Percentiles rank a stretch among this genome's conserved stretches.
Conservation (phyloP, 2,329 filamentous ascomycete genomes). For the Zopfia rhizophila region DNA sequence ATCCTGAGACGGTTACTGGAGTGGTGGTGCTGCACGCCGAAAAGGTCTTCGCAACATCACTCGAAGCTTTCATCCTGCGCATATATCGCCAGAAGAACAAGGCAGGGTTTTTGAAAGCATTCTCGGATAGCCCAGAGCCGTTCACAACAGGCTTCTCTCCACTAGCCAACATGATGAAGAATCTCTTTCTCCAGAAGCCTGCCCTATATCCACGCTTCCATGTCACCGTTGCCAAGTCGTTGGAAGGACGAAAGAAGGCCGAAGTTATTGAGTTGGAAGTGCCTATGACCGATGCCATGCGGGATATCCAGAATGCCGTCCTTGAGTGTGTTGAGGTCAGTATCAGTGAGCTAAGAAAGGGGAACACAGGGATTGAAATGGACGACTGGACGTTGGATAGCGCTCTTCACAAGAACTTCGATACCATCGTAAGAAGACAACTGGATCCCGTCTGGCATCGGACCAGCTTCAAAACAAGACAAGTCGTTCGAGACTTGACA, state of each 20-base stretch:
- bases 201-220: constrained; percentile 96
- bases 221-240: constrained; percentile 84
- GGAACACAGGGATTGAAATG: constrained; percentile 90
- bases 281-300: constrained; percentile 94
- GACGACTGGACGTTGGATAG: constrained; percentile 97
- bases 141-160: constrained; percentile 91
- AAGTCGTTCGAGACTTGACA: constrained; percentile 90
- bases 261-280: constrained; percentile 98
- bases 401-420: constrained; percentile 91
- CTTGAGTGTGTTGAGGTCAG: constrained; percentile 96
- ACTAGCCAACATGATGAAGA: constrained; percentile 88
- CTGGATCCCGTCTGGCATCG: constrained; percentile 97
- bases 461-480: constrained; percentile 92
- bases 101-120: constrained; percentile 91
- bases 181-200: constrained; percentile 87
- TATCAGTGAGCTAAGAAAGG: constrained; percentile 92
- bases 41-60: constrained; percentile 81
- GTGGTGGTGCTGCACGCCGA: constrained; percentile 90
- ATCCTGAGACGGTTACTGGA: constrained; percentile 86
- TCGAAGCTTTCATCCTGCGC: constrained; percentile 94
- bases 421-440: constrained; percentile 86
- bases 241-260: constrained; percentile 91
- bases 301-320: constrained; percentile 90
- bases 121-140: constrained; percentile 91
- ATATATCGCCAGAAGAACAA: constrained; percentile 97